Base-by-base conservation (phyloP, 257 asterid species). In the Avicennia marina region DNA sequence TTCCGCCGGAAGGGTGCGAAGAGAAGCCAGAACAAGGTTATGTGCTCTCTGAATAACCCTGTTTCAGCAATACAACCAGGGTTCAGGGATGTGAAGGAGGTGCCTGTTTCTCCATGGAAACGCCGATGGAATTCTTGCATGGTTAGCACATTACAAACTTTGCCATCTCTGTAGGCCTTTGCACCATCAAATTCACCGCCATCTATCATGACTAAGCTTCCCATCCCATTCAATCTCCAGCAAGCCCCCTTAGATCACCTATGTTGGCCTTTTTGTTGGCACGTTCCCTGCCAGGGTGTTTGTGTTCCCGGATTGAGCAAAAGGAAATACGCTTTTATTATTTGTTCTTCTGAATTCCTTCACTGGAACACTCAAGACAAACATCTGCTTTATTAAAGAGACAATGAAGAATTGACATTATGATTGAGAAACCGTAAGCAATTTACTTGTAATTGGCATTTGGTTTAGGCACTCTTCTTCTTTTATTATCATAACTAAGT, bases 201-300 rank as follows among this genome's bases (percentile, higher is more conserved):
- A 20, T 87, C 96, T 24, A 90, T 87, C 96, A 90, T 90, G 62
- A 94, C 32, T 0, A 95, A 81, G 70, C 76, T 70, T 40, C 80
- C 76, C 21, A 78, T 47, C 16, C 90, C 85, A 54, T 74, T 83
- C 73, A 89, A 58, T 9, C 95, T n/a, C 89, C 96, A 0, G 79
- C 74, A 2, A 90, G 83, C 11, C 98, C 98, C 70, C 96, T 75
- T 46, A 87, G 73, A 67, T 90, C 96, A 34, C 98, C 98, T 0
- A 90, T 82, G 69, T 85, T 87, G 2, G 98, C 98, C 74, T 87
- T n/a, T n/a, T 90, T 9, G 98, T 96, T 16, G 98, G 95, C 48
- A 90, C 98, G 13, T 90, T 90, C 25, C 98, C 98, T 0, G 98
- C 98, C 83, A 90, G 75, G 16, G 98, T 90, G 78, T 90, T 87